Evolutionary conservation across 2,329 filamentous ascomycete species (phyloP), one percentile per base, ranked within the genome.

Genomic region (Scopulariopsis brevicaulis): DNA sequence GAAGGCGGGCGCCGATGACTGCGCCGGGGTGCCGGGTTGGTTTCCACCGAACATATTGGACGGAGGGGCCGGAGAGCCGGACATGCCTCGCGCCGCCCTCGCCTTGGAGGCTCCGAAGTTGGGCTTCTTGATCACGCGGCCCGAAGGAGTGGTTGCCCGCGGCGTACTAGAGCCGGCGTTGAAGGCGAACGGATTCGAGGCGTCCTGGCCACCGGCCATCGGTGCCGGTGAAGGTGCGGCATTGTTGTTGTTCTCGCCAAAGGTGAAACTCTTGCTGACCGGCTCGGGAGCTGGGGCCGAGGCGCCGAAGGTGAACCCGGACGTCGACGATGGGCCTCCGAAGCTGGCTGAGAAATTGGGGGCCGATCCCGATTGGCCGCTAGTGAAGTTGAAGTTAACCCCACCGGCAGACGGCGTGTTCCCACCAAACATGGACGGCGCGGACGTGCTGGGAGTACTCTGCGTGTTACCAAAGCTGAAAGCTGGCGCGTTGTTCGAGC

Each of bases 111-210:
- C 61, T 24, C 59, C 61, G 58, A 62, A 62, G 53, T 60, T 59
- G 52, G 60, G 60, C 18, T 57, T 61, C 15, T 57, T 54, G 34
- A 57, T 54, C 10, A 56, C 58, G 15, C 55, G 55, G 34, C 55
- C 55, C 22, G 28, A 28, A 2, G 55, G 55, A 22, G 55, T 56
- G 24, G 55, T 50, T 22, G 46, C 46, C 20, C 46, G 34, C 28
- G 59, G 51, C 28, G 54, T 53, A 48, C 61, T 60, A 37, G 64
- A 54, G 28, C 64, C 64, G 56, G 63, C 65, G 28, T 65, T 67
- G 43, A 68, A 65, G 18, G 69, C 61, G 59, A 76, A 76, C 1
- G 74, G 74, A 60, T 76, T 76, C 63, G 66, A 72, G 63, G 74
- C 71, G 2, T 65, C 54, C 12, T 61, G 63, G 7, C 64, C 62